Evolutionary conservation across 2,329 filamentous ascomycete species (phyloP).

Genomic region (Fusarium fujikuroi): DNA sequence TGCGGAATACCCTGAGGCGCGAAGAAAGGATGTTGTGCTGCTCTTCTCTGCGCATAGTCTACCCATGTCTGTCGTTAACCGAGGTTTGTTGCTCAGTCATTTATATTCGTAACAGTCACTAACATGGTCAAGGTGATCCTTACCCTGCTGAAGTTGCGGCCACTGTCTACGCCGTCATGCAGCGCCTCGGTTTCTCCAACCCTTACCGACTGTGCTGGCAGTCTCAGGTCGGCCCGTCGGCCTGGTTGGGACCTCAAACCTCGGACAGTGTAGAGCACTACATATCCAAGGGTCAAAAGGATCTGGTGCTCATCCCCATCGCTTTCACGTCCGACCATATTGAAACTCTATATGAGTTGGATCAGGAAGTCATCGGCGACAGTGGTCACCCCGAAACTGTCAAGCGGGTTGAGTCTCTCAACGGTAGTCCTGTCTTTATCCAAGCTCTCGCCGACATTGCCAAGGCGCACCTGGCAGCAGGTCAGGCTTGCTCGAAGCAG

Average conservation of each 20-base stretch:
- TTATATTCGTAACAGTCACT: slow-evolving; percentile 28
- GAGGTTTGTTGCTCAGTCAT: slow-evolving; percentile 62
- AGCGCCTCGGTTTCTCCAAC: slow-evolving; percentile 86
- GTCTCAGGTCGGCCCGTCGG: slow-evolving; percentile 93
- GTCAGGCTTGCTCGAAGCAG: slow-evolving; percentile 77
- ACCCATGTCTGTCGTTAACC: slow-evolving; percentile 97
- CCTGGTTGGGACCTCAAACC: slow-evolving; percentile 96
- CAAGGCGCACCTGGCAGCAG: slow-evolving; percentile 78
- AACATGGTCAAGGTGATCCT: slow-evolving; percentile 75
- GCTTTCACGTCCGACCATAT: slow-evolving; percentile 99
- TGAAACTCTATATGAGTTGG: slow-evolving; percentile 93
- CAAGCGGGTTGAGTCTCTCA: slow-evolving; percentile 91
- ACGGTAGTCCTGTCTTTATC: slow-evolving; percentile 92
- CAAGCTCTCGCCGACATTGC: slow-evolving; percentile 88
- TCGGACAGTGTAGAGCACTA: slow-evolving; percentile 88
- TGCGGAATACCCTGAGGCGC: slow-evolving; percentile 83
- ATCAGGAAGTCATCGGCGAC: slow-evolving; percentile 94
- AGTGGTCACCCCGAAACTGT: slow-evolving; percentile 80
- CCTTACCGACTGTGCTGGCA: slow-evolving; percentile 97
- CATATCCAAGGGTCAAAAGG: slow-evolving; percentile 89
- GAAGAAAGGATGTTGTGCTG: slow-evolving; percentile 82
- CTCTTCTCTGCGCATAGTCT: slow-evolving; percentile 96
- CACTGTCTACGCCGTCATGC: slow-evolving; percentile 97
- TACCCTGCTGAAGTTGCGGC: slow-evolving; percentile 96
- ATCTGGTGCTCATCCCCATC: slow-evolving; percentile 91